A percentile compares a stretch with the other conserved stretches of the same genome.
These are phyloP conservation scores for Talaromyces pinophilus DNA, from an alignment of 2,329 filamentous ascomycete species.

Conservation along the genomic window DNA sequence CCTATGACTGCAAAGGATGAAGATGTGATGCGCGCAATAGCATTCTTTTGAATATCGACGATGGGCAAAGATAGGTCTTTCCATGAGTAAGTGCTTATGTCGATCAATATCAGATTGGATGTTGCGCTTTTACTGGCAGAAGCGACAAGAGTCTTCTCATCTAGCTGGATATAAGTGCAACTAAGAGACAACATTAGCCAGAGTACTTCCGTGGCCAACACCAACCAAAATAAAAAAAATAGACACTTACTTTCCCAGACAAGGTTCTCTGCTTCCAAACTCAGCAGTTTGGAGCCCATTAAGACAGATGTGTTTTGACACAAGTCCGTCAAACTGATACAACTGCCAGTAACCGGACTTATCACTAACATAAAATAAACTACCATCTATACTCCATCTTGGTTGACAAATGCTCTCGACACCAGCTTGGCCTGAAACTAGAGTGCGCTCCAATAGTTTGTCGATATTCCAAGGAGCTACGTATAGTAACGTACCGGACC, in stretches of 20 bases:
- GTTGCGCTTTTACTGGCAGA: conserved; percentile 14
- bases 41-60: conserved; percentile 19
- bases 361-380: conserved; percentile 54
- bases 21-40: conserved; percentile 3
- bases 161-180: conserved; percentile 16
- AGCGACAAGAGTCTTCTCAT: conserved; percentile 14
- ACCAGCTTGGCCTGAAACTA: conserved; percentile 47
- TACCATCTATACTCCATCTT: conserved; percentile 54
- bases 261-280: conserved; percentile 36
- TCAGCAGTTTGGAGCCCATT: conserved; percentile 45
- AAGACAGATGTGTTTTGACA: conserved; percentile 36
- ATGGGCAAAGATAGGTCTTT: conserved; percentile 17
- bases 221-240: background rate
- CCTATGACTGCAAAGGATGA: conserved; percentile 17
- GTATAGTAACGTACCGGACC: conserved; percentile 51
- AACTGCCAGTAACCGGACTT: conserved; percentile 52
- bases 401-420: conserved; percentile 53
- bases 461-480: conserved; percentile 47
- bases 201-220: background rate
- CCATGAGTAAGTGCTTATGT: conserved; percentile 14
- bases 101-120: conserved; percentile 14
- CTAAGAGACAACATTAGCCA: conserved; percentile 2
- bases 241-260: conserved; percentile 31
- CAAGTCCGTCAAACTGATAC: conserved; percentile 36
- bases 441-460: conserved; percentile 34